A percentile compares a stretch with the other conserved stretches of the same genome.
Conservation (phyloP, 2,329 filamentous ascomycete species). For the Xylaria sp. region DNA sequence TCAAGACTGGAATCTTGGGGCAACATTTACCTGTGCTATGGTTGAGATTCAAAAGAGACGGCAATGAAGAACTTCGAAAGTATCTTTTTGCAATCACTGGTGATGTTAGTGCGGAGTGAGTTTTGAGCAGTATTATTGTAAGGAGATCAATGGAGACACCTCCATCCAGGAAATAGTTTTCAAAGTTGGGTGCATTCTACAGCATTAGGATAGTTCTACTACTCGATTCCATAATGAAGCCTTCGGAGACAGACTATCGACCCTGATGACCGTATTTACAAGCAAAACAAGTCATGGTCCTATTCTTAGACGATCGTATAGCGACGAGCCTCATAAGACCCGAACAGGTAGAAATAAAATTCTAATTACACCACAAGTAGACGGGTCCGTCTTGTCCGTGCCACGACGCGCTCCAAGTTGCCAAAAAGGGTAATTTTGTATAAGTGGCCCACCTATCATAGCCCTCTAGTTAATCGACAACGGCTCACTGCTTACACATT, state of each 20-base stretch:
- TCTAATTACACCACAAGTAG: neutral
- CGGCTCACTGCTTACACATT: neutral
- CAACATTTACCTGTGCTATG: no score
- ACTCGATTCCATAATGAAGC: no score
- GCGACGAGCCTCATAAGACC: neutral
- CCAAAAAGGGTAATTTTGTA: slow-evolving; percentile 7
- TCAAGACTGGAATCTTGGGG: no score
- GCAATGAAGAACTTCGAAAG: no score
- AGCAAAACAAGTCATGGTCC: neutral
- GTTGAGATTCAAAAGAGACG: no score
- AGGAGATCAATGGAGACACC: neutral
- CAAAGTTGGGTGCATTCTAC: neutral
- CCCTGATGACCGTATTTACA: no score
- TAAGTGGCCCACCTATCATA: neutral
- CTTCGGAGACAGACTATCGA: no score
- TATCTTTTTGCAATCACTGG: neutral
- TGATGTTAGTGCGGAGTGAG: neutral
- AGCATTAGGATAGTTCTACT: neutral
- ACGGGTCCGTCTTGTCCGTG: neutral
- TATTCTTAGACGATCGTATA: neutral
- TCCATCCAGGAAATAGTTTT: neutral
- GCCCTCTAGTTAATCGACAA: neutral
- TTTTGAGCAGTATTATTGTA: neutral
- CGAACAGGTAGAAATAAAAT: neutral
- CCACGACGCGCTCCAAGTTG: neutral